phyloP scores from a whole-genome alignment of 495 filamentous ascomycete genomes.

The Hypoxylon lienhwacheense region DNA sequence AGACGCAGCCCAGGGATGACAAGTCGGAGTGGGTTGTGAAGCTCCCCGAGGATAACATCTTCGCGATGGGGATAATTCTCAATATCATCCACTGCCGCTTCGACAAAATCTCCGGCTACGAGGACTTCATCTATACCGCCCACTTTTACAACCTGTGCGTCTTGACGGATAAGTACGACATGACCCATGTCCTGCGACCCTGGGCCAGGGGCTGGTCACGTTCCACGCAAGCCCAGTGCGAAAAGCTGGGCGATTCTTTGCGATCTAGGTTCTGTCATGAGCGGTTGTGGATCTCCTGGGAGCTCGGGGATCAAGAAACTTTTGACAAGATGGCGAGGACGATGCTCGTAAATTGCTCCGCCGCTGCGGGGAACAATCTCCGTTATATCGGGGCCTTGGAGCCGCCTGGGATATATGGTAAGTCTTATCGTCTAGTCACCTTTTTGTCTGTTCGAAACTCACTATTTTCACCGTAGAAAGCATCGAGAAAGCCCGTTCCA shows the following conservation, averaged over 20 bases:
- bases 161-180: slow-evolving; percentile 38
- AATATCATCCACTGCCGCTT: slow-evolving; percentile 37
- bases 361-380: slow-evolving; percentile 9
- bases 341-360: slow-evolving; percentile 14
- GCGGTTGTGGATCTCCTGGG: slow-evolving; percentile 32
- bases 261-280: slow-evolving; percentile 23
- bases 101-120: slow-evolving; percentile 21
- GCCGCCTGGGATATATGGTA: slow-evolving; percentile 33
- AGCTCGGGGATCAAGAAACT: slow-evolving; percentile 18
- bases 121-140: slow-evolving; percentile 12
- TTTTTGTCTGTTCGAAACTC: not conserved
- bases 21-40: slow-evolving; percentile 31
- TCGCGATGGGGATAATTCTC: slow-evolving; percentile 26
- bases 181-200: slow-evolving; percentile 26
- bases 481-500: slow-evolving; percentile 19
- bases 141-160: slow-evolving; percentile 33
- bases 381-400: slow-evolving; percentile 21
- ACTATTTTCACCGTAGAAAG: slow-evolving; percentile 6
- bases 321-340: slow-evolving; percentile 18
- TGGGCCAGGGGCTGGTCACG: slow-evolving; percentile 32
- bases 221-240: slow-evolving; percentile 14
- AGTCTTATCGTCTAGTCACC: not conserved
- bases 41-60: slow-evolving; percentile 38
- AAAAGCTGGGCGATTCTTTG: slow-evolving; percentile 18
- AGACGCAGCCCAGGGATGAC: slow-evolving; percentile 1